Conservation (phyloP, 75 land plant genomes). For the Cryptomeria japonica region DNA sequence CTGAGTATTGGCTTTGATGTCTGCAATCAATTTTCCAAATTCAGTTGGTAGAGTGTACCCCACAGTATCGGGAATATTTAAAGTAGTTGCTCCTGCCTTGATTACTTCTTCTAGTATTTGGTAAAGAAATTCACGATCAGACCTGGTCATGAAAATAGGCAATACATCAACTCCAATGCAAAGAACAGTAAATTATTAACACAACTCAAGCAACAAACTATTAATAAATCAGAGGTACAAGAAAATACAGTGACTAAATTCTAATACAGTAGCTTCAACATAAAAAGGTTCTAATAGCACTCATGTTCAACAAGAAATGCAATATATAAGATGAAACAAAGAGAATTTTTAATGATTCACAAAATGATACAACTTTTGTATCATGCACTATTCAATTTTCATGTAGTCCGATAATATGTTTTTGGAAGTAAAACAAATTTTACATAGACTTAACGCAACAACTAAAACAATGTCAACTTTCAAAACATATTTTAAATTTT, state of each 20-base stretch:
- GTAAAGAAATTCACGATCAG: conserved; percentile 88
- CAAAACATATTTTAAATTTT: neutral
- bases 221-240: neutral
- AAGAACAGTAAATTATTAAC: neutral
- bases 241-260: neutral
- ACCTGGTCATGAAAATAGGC: conserved; percentile 34
- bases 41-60: conserved; percentile 78
- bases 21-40: conserved; percentile 82
- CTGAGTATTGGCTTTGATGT: conserved; percentile 79
- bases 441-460: neutral
- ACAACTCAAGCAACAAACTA: neutral
- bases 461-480: neutral
- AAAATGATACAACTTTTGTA: neutral
- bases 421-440: neutral
- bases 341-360: neutral
- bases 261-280: neutral
- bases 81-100: conserved; percentile 98
- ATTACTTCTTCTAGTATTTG: conserved; percentile 89
- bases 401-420: neutral
- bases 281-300: neutral
- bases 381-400: neutral
- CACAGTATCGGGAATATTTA: conserved; percentile 98
- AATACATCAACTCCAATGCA: neutral
- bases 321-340: neutral
- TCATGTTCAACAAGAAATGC: neutral